Percentiles rank a stretch among this genome's conserved stretches.
These are phyloP conservation scores for Lactuca saligna DNA, from an alignment of 129 eudicot genomes.

Conservation along the genomic window DNA sequence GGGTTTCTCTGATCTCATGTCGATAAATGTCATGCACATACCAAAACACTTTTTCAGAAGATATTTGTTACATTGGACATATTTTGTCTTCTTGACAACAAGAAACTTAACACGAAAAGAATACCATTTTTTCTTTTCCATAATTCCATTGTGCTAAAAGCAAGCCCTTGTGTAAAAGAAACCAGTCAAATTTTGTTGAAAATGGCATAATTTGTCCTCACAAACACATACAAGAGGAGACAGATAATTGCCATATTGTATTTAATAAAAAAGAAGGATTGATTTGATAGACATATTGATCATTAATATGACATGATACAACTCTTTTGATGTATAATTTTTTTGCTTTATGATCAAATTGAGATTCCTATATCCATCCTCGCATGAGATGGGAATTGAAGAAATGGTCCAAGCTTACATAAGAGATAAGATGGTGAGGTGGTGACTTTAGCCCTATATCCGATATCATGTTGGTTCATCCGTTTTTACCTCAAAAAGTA, in stretches of 20 bases:
- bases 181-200: not conserved
- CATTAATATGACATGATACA: not conserved
- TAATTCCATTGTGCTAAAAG: not conserved
- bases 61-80: constrained; percentile 12
- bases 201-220: not conserved
- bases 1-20: constrained; percentile 30
- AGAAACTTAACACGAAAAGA: not conserved
- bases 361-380: not conserved
- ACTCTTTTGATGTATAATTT: not conserved
- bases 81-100: constrained; percentile 18
- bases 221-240: constrained; percentile 6
- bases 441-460: not conserved
- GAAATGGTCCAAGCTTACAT: not conserved
- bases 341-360: not conserved
- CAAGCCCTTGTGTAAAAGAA: not conserved
- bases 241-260: not conserved
- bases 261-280: not conserved
- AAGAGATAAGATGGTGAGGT: not conserved
- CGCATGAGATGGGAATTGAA: not conserved
- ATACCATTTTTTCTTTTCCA: not conserved
- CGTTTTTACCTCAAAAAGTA: not conserved
- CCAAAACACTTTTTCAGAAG: constrained; percentile 18
- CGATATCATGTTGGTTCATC: not conserved
- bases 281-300: not conserved
- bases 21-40: constrained; percentile 14